Base-by-base conservation (phyloP, 495 filamentous ascomycete species). In the Podospora pseudocomata region DNA sequence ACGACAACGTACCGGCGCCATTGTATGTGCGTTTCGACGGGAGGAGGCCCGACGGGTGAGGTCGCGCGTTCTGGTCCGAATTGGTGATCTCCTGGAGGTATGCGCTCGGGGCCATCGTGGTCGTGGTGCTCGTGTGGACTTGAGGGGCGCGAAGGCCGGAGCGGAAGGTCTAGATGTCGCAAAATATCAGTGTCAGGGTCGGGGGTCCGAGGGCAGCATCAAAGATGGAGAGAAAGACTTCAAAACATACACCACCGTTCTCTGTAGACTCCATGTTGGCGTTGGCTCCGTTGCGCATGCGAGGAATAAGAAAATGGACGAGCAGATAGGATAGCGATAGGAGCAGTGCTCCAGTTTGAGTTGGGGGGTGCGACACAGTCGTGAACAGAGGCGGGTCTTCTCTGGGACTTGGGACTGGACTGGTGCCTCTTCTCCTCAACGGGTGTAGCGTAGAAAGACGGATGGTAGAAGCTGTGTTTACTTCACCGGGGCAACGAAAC, bases 51-150 rank as follows among this genome's bases (percentile, higher is more conserved):
- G 83, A 78, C 34, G 82, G 76, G 28, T 83, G 82, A 16, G 86
- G 84, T 68, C 91, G 88, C 67, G 87, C 81, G 79, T 95, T 95
- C 69, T 81, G 87, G 65, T 88, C 83, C 4, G 91, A 91, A 4
- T 87, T 83, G 65, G 86, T 77, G 60, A 80, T 79, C 69, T 83
- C 80, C 60, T 79, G 72, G 23, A 83, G 74, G 16, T 71, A 75
- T 58, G 44, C 68, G 18, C 49, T 30, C 11, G 69, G 6, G 18
- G 66, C 56, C 34, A 28, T 58, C 26, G 44, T 11, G 19, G 67
- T 57, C 27, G 64, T 44, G 44, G 73, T 39, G 65, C 57, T 30
- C 49, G 60, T 30, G 4, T 62, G 64, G 53, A 70, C 70, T 59
- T 63, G 70, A 0, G 72, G 72, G 1, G 68, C 68, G 18, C 69